A percentile compares a stretch with the other conserved stretches of the same genome.
These are phyloP conservation scores for Sugiyamaella pinicola DNA, from an alignment of 1,139 yeast genomes.

Conservation along the genomic window DNA sequence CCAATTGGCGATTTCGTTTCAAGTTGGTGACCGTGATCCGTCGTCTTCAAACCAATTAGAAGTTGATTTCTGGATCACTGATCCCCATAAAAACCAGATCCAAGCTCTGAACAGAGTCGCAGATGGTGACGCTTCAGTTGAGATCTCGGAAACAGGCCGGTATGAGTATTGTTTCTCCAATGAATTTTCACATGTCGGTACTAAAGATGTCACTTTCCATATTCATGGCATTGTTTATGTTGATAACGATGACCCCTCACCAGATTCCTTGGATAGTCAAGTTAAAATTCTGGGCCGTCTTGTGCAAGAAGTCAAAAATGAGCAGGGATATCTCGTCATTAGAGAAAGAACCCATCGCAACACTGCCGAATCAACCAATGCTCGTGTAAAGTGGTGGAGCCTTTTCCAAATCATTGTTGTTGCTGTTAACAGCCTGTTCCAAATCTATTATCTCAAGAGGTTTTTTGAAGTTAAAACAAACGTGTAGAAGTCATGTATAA, in stretches of 20 bases:
- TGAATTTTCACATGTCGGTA: constrained; percentile 69
- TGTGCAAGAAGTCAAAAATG: constrained; percentile 86
- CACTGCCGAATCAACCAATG: constrained; percentile 96
- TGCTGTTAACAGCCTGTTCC: constrained; percentile 84
- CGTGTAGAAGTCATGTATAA: constrained; percentile 42
- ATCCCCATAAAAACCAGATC: constrained; percentile 61
- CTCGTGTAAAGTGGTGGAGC: constrained; percentile 98
- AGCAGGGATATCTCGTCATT: constrained; percentile 82
- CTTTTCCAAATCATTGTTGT: constrained; percentile 87
- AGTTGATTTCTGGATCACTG: constrained; percentile 68
- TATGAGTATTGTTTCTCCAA: constrained; percentile 90
- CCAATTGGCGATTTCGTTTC: constrained; percentile 86
- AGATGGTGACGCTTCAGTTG: constrained; percentile 78
- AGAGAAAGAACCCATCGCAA: constrained; percentile 98
- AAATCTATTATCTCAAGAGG: constrained; percentile 88
- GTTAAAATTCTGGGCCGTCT: constrained; percentile 74
- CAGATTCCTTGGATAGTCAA: constrained; percentile 83
- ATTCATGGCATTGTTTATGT: constrained; percentile 91
- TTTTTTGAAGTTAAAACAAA: constrained; percentile 94
- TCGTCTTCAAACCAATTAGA: constrained; percentile 72
- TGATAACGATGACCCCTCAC: constrained; percentile 78
- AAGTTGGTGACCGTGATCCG: constrained; percentile 90
- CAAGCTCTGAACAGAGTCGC: constrained; percentile 59
- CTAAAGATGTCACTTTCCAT: constrained; percentile 92
- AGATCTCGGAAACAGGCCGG: constrained; percentile 69